Conservation (phyloP, 1,284 basidiomycete genomes). For the Austroboletus novae-zelandiae region DNA sequence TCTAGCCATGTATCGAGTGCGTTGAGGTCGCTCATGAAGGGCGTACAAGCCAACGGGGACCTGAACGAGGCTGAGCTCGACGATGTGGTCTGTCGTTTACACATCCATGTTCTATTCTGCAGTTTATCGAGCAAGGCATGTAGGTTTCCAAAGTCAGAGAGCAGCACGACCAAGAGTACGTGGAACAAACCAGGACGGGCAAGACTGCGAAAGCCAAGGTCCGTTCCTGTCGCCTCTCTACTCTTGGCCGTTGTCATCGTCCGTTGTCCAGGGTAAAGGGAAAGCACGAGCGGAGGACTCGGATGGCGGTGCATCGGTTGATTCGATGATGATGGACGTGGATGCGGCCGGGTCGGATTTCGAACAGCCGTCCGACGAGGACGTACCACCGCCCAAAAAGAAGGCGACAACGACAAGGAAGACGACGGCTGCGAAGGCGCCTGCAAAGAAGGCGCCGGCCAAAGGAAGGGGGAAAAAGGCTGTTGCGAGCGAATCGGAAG, state of each 20-base stretch:
- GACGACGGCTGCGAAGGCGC: slow-evolving; percentile 26
- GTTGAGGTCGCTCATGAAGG: slow-evolving; percentile 63
- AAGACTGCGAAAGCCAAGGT: slow-evolving; percentile 44
- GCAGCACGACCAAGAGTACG: slow-evolving; percentile 61
- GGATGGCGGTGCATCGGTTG: slow-evolving; percentile 57
- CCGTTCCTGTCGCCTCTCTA: slow-evolving; percentile 1
- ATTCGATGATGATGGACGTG: slow-evolving; percentile 78
- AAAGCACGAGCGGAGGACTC: slow-evolving; percentile 50
- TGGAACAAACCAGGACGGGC: slow-evolving; percentile 40
- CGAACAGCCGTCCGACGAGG: slow-evolving; percentile 38
- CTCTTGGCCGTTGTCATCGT: background rate
- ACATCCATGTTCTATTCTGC: background rate
- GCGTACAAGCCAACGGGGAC: slow-evolving; percentile 61
- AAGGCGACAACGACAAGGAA: slow-evolving; percentile 41
- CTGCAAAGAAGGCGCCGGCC: slow-evolving; percentile 45
- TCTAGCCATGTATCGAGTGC: slow-evolving; percentile 68
- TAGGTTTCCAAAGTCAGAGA: slow-evolving; percentile 69
- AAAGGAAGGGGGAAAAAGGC: slow-evolving; percentile 37
- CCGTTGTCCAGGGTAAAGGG: slow-evolving; percentile 40
- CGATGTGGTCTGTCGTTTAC: slow-evolving; percentile 53
- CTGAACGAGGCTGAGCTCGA: slow-evolving; percentile 74
- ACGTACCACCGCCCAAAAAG: slow-evolving; percentile 47
- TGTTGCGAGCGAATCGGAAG: slow-evolving; percentile 50
- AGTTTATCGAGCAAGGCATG: background rate
- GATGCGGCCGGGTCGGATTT: slow-evolving; percentile 52